A percentile compares a stretch with the other conserved stretches of the same genome.
Conservation (phyloP, 176 grass and related monocot genomes). For the Rhynchospora tenuis region DNA sequence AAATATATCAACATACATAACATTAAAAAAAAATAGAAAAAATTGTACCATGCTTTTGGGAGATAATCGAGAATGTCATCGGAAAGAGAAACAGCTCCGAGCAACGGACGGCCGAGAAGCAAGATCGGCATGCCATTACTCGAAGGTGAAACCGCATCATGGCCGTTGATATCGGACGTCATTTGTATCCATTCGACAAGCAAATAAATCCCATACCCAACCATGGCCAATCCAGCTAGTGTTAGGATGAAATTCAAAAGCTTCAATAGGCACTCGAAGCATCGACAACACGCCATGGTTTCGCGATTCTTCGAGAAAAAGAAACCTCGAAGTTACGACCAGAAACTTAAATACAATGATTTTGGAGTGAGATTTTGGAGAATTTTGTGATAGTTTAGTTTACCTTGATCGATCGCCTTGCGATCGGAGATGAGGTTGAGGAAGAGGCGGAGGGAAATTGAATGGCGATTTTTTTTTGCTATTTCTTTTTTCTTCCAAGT, state of each 20-base stretch:
- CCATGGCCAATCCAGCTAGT: slow-evolving; percentile 72
- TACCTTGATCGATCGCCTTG: not conserved
- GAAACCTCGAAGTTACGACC: slow-evolving; percentile 1
- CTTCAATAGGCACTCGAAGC: slow-evolving; percentile 80
- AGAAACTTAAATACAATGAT: not conserved
- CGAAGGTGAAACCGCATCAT: slow-evolving; percentile 17
- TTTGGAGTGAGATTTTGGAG: not conserved
- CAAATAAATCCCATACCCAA: slow-evolving; percentile 79
- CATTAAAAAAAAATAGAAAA: not conserved
- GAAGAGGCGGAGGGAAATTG: not conserved
- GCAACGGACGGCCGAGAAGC: slow-evolving; percentile 55
- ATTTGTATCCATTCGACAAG: slow-evolving; percentile 60
- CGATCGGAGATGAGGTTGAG: not conserved
- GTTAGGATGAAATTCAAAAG: slow-evolving; percentile 86
- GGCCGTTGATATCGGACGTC: slow-evolving; percentile 25
- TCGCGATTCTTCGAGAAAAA: slow-evolving; percentile 23
- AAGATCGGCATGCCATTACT: slow-evolving; percentile 38
- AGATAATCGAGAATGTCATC: slow-evolving; percentile 60
- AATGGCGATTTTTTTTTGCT: not conserved
- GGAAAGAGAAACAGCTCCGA: slow-evolving; percentile 46
- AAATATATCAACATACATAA: not conserved
- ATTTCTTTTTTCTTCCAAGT: not conserved
- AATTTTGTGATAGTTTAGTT: not conserved
- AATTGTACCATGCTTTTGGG: slow-evolving; percentile 80
- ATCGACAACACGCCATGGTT: slow-evolving; percentile 76